A percentile compares a stretch with the other conserved stretches of the same genome.
These are phyloP conservation scores for Glycine soja DNA, from an alignment of 306 rosid genomes.

Conservation along the genomic window DNA sequence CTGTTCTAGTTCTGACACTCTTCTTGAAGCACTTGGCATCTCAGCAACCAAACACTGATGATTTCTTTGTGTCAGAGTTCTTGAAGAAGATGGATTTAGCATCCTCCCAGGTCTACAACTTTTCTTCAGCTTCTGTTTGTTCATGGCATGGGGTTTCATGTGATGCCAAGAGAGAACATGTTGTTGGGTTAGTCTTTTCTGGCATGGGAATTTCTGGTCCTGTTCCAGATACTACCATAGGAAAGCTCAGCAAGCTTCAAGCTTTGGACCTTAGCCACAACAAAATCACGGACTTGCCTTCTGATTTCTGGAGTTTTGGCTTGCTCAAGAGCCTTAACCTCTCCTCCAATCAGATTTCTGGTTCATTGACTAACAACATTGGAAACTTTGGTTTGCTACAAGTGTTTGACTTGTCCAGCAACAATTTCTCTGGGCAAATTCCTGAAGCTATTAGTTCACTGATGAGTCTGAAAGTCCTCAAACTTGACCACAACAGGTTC, in stretches of 20 bases:
- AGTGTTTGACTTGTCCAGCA: constrained; percentile 68
- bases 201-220: constrained; percentile 69
- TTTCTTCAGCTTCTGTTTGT: constrained; percentile 72
- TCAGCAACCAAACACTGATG: constrained; percentile 84
- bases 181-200: constrained; percentile 59
- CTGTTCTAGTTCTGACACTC: constrained; percentile 64
- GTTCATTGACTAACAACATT: constrained; percentile 67
- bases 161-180: constrained; percentile 60
- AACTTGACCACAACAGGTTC: constrained; percentile 65
- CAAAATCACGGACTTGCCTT: constrained; percentile 70
- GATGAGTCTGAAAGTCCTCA: constrained; percentile 57
- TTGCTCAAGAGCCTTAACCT: constrained; percentile 73
- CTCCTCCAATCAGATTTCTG: constrained; percentile 72
- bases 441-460: constrained; percentile 73
- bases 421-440: constrained; percentile 70
- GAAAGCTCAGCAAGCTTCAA: constrained; percentile 77
- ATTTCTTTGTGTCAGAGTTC: constrained; percentile 68
- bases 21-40: constrained; percentile 66
- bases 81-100: constrained; percentile 57
- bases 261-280: constrained; percentile 81
- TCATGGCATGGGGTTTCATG: constrained; percentile 76
- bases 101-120: constrained; percentile 60
- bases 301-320: constrained; percentile 87
- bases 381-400: constrained; percentile 80
- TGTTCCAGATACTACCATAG: constrained; percentile 77